Percentiles rank a stretch among this genome's conserved stretches.
phyloP scores from a whole-genome alignment of 2,329 filamentous ascomycete genomes.

The Arthrinium phaeospermum region DNA sequence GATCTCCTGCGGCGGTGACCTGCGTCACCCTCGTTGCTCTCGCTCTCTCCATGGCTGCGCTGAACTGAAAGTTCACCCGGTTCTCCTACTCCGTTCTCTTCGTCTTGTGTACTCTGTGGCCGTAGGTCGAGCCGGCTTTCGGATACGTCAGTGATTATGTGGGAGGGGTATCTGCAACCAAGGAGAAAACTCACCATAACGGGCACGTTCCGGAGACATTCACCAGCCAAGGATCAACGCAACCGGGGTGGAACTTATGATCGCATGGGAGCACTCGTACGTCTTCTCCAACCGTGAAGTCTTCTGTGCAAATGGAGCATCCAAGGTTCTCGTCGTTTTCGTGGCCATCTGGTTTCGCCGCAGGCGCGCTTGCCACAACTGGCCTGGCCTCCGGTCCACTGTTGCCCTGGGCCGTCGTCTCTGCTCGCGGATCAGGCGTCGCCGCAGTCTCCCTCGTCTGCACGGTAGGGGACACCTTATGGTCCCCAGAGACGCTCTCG shows the following conservation, averaged over 20 bases:
- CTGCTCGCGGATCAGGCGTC: not conserved
- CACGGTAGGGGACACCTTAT: constrained; percentile 22
- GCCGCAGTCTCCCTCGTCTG: not conserved
- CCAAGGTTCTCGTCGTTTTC: constrained; percentile 51
- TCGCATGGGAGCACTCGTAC: constrained; percentile 71
- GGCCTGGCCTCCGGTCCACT: not conserved
- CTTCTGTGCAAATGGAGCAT: constrained; percentile 74
- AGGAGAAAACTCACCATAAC: constrained; percentile 60
- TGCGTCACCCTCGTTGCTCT: constrained; percentile 39
- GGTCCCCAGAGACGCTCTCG: constrained; percentile 50
- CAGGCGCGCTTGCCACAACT: not conserved
- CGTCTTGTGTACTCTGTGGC: constrained; percentile 37
- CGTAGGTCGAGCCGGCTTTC: constrained; percentile 61
- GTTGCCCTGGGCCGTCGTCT: not conserved
- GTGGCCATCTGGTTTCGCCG: constrained; percentile 13
- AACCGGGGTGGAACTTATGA: constrained; percentile 71
- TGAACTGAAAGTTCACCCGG: not conserved
- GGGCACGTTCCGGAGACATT: constrained; percentile 74
- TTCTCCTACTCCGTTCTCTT: not conserved
- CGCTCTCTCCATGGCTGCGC: constrained; percentile 48
- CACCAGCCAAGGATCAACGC: constrained; percentile 73
- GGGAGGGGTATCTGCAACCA: not conserved
- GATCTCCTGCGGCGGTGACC: constrained; percentile 52
- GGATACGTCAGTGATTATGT: constrained; percentile 16
- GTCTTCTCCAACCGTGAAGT: constrained; percentile 70